Base-by-base conservation (phyloP, 768 basidiomycete genomes). In the Harrya chromipes region DNA sequence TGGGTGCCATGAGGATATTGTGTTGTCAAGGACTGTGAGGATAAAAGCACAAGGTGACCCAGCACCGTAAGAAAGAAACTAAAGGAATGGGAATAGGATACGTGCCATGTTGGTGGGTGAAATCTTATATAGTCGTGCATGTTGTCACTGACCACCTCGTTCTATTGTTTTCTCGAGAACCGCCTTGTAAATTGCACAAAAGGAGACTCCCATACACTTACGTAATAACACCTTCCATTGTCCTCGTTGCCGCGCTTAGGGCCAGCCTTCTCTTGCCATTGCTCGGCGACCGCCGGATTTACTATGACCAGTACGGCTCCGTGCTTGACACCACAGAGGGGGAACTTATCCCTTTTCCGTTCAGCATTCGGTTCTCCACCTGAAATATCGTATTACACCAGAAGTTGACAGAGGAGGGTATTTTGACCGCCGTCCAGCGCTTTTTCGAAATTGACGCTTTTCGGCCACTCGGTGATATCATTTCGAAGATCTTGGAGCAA, bases 111-210 rank as follows among this genome's bases (percentile, higher is more conserved):
- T 24, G 4, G 17, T 34, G 39, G 16, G 14, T 31, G n/a, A 40
- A 36, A 17, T 14, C 43, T 67, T 67, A 54, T 65, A 69, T 63
- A 62, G 35, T 50, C 39, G 11, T 20, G 49, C 35, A 21, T 43
- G 50, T 53, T 27, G 49, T 45, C 55, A 60, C 52, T 58, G 38
- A 55, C 54, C 40, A 19, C 14, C 29, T n/a, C 24, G 20, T 49
- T 53, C 50, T 69, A 67, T 67, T 70, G 68, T 70, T 66, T 64
- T 69, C n/a, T 40, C 20, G 11, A 40, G 54, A 52, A 54, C 33
- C 33, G 24, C 24, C n/a, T 43, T 38, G 27, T 38, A 21, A 33
- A 33, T 33, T 33, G 14, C 33, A 33, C 33, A 33, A 33, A 14
- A 33, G 33, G 14, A 14, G 33, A 2, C 11, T 4, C 31, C 38